Base-by-base conservation (phyloP, 176 grass and related monocot genomes). In the Cenchrus fungigraminus region DNA sequence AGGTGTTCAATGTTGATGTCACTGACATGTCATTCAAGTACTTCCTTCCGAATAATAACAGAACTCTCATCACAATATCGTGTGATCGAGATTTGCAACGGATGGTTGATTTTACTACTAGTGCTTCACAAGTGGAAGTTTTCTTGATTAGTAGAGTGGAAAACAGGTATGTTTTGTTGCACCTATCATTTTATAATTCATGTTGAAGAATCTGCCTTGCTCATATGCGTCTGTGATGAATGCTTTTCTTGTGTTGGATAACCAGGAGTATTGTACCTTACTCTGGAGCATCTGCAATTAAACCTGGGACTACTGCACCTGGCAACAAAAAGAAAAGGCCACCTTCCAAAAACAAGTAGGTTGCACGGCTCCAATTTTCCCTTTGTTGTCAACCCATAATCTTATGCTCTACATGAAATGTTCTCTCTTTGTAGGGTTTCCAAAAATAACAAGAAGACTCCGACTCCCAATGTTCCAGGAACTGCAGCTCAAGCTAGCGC, bases 61-160 rank as follows among this genome's bases (percentile, higher is more conserved):
- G 87, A 62, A 95, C 93, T 4, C 87, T 95, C 50, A 98, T 98
- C 84, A 94, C 91, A 77, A 83, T 98, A 79, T 98, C 96, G 40
- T 87, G 86, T 79, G 96, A 98, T 73, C 82, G 92, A 70, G 96
- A 98, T 89, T 88, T 98, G 73, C 93, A 94, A 80, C 83, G 96
- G 72, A 98, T 98, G 96, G 88, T 98, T 83, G 93, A 98, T 83
- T 98, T 95, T 88, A 95, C 86, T 86, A 57, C 82, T 46, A 91
- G 82, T 91, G 86, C 84, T 73, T 77, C 86, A n/a, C 91, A 92
- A 70, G 81, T 89, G 28, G 93, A 98, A 11, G 81, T 98, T 73
- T 98, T 93, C 82, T 85, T 98, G 52, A 87, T 98, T 78, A 95
- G 91, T 79, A 94, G 92, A 89, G 87, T 88, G 29, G 93, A 95